Evolutionary conservation across 805 yeast species (phyloP).

Genomic region (Metschnikowia noctiluminum): DNA sequence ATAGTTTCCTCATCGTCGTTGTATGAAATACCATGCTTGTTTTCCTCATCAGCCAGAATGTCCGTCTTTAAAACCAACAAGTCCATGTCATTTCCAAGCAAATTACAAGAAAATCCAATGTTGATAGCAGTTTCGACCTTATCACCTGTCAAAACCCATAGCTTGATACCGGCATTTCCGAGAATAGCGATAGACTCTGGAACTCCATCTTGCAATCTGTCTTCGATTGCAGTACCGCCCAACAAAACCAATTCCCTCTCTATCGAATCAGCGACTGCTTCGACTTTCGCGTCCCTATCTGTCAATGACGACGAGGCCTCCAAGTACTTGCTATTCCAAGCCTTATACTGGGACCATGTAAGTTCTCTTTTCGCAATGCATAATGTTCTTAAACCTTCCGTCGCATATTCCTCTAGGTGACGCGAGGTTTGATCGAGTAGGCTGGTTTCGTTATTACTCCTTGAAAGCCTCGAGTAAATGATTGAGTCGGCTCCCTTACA

Average conservation of each 20-base stretch:
- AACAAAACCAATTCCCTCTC: slow-evolving; percentile 62
- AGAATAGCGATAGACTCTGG: slow-evolving; percentile 73
- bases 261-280: slow-evolving; percentile 68
- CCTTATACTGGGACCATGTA: slow-evolving; percentile 55
- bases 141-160: slow-evolving; percentile 87
- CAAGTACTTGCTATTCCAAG: slow-evolving; percentile 62
- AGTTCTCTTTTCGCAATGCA: slow-evolving; percentile 74
- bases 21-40: slow-evolving; percentile 18
- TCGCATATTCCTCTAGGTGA: slow-evolving; percentile 74
- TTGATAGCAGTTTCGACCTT: slow-evolving; percentile 88
- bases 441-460: slow-evolving; percentile 41
- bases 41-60: slow-evolving; percentile 25
- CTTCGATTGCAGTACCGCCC: slow-evolving; percentile 88
- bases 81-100: slow-evolving; percentile 74
- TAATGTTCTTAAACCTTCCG: slow-evolving; percentile 78
- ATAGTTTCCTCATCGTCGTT: slow-evolving; percentile 24
- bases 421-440: slow-evolving; percentile 62
- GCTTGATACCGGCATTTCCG: slow-evolving; percentile 73
- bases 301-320: slow-evolving; percentile 62
- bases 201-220: slow-evolving; percentile 80
- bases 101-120: slow-evolving; percentile 81
- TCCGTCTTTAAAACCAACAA: slow-evolving; percentile 52
- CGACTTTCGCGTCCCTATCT: slow-evolving; percentile 69
- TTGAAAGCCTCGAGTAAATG: slow-evolving; percentile 61
- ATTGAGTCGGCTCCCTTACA: slow-evolving; percentile 87